Base-by-base conservation (phyloP, 2,329 filamentous ascomycete genomes). In the Apiospora aurea region DNA sequence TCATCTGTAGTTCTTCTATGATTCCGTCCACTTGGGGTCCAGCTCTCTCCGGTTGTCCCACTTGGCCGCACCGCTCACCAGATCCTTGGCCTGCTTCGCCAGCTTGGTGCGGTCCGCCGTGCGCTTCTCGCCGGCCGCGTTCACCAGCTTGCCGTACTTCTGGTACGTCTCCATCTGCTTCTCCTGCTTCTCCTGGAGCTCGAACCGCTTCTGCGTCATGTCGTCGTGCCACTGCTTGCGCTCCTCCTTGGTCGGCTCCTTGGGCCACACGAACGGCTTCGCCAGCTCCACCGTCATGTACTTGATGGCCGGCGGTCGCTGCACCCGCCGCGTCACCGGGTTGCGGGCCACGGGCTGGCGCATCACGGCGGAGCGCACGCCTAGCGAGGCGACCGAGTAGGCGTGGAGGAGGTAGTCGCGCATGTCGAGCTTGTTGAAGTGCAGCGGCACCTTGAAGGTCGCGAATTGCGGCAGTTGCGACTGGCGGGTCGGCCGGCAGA, bases 381-480 rank as follows among this genome's bases (percentile, higher is more conserved):
- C 87, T 70, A 90, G 85, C 70, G 92, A 90, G 75, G 91, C 88
- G 74, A 98, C 91, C 73, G 89, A 87, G 87, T 99, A 99, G 61
- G 89, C 89, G 82, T 97, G 91, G 85, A 90, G 93, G 74, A 99
- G 92, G 86, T 98, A 99, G 85, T 98, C 95, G 82, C 95, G 94
- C 57, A 99, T 85, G 82, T 99, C 96, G 83, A 98, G 92, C 85
- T 99, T 99, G 87, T 94, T 97, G 87, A 98, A 95, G 78, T 90
- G 91, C 77, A 98, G 88, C 14, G 96, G 96, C 44, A 98, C 96
- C 79, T 92, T 88, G 89, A 99, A 99, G 78, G 91, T 92, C 75
- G 96, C 96, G 81, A 94, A 94, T 81, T 91, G 92, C 26, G 95
- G 91, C 57, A 21, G 46, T 41, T 53, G 24, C 68, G 71, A 18